Conservation (phyloP, 208 protist genomes). For the Porcisia deanei region DNA sequence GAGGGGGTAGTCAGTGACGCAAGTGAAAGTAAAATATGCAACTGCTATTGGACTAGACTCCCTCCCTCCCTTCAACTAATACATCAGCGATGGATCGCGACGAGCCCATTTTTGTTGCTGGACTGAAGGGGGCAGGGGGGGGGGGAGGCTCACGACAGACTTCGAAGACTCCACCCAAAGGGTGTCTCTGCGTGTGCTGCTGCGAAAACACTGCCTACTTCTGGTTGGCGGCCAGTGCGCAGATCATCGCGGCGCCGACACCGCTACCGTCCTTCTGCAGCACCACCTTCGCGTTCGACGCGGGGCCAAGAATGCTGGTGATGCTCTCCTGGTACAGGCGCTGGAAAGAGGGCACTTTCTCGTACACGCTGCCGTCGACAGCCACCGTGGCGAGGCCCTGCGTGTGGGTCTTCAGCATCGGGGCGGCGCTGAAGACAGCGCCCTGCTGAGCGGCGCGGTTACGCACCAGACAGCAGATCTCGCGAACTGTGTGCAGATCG, state of each 20-base stretch:
- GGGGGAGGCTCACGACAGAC: no score
- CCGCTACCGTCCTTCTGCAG: constrained; percentile 89
- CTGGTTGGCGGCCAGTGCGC: constrained; percentile 60
- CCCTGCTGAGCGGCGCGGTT: constrained; percentile 73
- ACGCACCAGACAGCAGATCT: constrained; percentile 77
- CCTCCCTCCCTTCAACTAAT: no score
- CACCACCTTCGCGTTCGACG: constrained; percentile 55
- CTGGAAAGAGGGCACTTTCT: constrained; percentile 88
- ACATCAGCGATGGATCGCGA: no score
- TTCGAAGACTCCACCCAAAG: neutral
- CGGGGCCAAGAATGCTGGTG: constrained; percentile 57
- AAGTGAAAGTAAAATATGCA: no score
- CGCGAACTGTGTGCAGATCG: constrained; percentile 58
- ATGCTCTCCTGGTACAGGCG: constrained; percentile 77
- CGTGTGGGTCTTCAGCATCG: constrained; percentile 72
- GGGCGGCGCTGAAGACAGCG: constrained; percentile 67
- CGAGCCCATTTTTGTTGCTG: no score
- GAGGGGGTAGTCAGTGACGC: no score
- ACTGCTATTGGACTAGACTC: no score
- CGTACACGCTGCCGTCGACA: constrained; percentile 89
- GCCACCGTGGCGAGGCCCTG: constrained; percentile 69
- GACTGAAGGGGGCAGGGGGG: no score
- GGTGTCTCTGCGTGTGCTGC: neutral
- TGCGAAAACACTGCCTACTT: constrained; percentile 18
- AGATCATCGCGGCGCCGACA: constrained; percentile 88